These are phyloP conservation scores for Micractinium conductrix DNA, from an alignment of 139 green algal species.

Conservation along the genomic window DNA sequence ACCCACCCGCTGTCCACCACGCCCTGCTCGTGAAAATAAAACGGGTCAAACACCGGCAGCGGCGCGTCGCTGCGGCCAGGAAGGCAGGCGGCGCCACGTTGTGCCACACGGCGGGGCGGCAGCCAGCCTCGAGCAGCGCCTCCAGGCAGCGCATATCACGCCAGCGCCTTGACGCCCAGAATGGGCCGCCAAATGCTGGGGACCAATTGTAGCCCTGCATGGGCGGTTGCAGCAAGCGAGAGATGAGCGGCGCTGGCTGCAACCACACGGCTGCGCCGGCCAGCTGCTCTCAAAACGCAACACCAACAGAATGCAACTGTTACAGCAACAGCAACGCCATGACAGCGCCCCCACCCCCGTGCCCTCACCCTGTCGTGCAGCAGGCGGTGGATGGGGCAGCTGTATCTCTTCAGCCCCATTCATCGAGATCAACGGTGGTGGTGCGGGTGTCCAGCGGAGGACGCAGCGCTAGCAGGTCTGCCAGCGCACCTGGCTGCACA, in stretches of 20 bases:
- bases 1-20: not conserved
- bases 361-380: not conserved
- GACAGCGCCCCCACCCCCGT: no score
- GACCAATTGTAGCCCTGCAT: no score
- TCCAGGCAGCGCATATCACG: not conserved
- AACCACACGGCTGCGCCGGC: no score
- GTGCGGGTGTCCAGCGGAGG: no score
- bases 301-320: no score
- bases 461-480: not conserved
- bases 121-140: not conserved
- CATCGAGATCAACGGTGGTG: not conserved
- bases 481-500: not conserved
- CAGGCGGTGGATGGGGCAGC: not conserved
- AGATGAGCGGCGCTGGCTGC: no score
- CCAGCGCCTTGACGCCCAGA: no score
- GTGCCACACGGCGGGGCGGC: not conserved
- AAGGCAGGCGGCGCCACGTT: not conserved
- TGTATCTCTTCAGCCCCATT: not conserved
- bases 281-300: no score
- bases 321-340: not conserved
- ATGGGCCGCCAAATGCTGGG: no score
- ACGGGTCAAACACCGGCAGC: not conserved
- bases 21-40: not conserved
- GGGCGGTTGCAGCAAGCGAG: no score
- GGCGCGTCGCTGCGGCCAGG: not conserved